phyloP scores from a whole-genome alignment of 2,329 filamentous ascomycete species.

The Microthyrium microscopicum region DNA sequence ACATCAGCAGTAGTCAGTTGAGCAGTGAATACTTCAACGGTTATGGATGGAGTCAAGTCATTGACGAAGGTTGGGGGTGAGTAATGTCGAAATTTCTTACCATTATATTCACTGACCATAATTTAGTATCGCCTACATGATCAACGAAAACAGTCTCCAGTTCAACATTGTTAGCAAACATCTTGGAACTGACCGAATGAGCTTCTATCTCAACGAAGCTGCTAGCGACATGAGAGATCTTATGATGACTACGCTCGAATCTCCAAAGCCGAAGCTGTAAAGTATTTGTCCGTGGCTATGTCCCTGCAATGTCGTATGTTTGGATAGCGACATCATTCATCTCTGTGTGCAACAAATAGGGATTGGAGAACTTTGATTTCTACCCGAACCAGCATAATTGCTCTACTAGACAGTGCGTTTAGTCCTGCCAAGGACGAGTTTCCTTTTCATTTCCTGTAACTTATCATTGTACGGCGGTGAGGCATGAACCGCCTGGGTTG shows the following conservation, averaged over 20 bases:
- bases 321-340: no score
- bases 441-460: no score
- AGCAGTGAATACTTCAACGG: conserved; percentile 97
- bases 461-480: no score
- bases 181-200: conserved; percentile 68
- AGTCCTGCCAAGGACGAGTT: no score
- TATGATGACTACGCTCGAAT: conserved; percentile 61
- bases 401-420: no score
- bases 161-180: conserved; percentile 97
- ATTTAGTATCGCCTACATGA: conserved; percentile 89
- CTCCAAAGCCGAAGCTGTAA: conserved; percentile 77
- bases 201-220: conserved; percentile 87
- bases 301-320: no score
- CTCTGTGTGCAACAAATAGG: no score
- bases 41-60: conserved; percentile 96
- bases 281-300: no score
- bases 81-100: conserved; percentile 10
- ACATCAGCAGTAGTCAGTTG: conserved; percentile 72
- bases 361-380: no score
- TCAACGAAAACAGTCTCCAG: conserved; percentile 97
- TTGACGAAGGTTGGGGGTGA: conserved; percentile 77
- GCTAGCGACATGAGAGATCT: conserved; percentile 79
- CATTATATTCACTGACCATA: background rate
- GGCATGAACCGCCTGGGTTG: no score
- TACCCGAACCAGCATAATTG: no score